Base-by-base conservation (phyloP, 2,329 filamentous ascomycete genomes). In the Hirsutella thompsonii region DNA sequence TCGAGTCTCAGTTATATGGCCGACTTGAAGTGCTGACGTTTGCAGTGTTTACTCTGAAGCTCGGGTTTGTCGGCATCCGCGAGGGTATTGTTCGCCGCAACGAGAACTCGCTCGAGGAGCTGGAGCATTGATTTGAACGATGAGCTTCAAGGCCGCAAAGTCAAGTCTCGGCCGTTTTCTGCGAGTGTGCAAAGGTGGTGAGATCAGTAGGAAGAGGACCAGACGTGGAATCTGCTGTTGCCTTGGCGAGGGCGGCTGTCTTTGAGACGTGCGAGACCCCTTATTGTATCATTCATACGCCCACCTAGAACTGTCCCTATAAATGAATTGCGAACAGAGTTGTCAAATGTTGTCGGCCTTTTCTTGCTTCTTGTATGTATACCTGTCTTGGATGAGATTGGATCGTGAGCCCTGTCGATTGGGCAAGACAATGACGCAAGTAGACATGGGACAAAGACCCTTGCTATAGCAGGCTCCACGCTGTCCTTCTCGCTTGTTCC, bases 51-150 rank as follows among this genome's bases (percentile, higher is more conserved):
- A 57, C 64, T 5, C 58, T 69, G 49, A 59, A 69, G 55, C 68
- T 71, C 45, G 69, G 69, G 36, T 59, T 74, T 39, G 56, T 68
- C 39, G 63, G 60, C 42, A 62, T 72, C 50, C 68, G 70, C 19
- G 69, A 74, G 52, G 58, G 56, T 29, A 45, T 64, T 21, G 56
- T 54, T 10, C 46, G 52, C n/a, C 47, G 49, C 13, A 50, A 52
- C 6, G 50, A 47, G 6, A 6, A 26, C 6, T 43, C 48, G 5
- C 26, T 38, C 5, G 42, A 44, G 21, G 29, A 23, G 13, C 36
- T 45, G 28, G 40, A 43, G 39, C 32, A 33, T 30, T 41, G 37
- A 45, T 34, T 34, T n/a, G 32, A 18, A 16, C 9, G n/a, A 16
- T 34, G 32, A 18, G n/a, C 16, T 5, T 16, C 14, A 9, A n/a